Evolutionary conservation across 1,284 basidiomycete genomes (phyloP), one percentile per base, ranked within the genome.

Genomic region (Ganoderma multipileum): DNA sequence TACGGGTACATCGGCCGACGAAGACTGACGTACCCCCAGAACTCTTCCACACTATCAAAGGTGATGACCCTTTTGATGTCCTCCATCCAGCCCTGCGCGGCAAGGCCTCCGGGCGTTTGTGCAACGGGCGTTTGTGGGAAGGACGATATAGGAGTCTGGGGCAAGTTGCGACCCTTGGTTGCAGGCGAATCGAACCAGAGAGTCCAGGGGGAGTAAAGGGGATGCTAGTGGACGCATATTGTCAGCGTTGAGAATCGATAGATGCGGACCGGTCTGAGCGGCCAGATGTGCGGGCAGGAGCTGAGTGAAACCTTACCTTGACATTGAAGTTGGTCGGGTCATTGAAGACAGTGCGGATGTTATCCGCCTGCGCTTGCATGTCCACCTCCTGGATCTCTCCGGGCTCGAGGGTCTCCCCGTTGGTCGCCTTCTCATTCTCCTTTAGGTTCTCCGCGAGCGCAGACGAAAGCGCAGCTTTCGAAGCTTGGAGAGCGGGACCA

Each of bases 151-250:
- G 92, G 93, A 28, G 94, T 95, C 81, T 95, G 95, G 42, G 95
- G 95, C 42, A 96, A 85, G 81, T 93, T 94, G 68, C 93, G 89
- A 66, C 91, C 91, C 81, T 97, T 97, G 61, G 94, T 95, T 61
- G 89, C 87, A 3, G 95, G 95, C 61, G 96, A 97, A 80, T 98
- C 96, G 79, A 97, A 98, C 95, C 95, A 98, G 58, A 98, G 90
- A 7, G 95, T 98, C 96, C 96, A 98, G n/a, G 91, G 85, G 41
- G 95, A 95, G 81, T 89, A 97, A 44, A 97, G 88, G 30, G 95
- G 95, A 78, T 97, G 95, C 95, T 96, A 33, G 28, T 26, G 23
- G 30, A 3, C 8, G 18, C 33, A 54, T n/a, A 47, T 36, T 38
- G n/a, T 63, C 16, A 44, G 38, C 12, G 54, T 0, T 55, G 12